Evolutionary conservation across 2,329 filamentous ascomycete genomes (phyloP).

Genomic region (Cladosporium sp.): DNA sequence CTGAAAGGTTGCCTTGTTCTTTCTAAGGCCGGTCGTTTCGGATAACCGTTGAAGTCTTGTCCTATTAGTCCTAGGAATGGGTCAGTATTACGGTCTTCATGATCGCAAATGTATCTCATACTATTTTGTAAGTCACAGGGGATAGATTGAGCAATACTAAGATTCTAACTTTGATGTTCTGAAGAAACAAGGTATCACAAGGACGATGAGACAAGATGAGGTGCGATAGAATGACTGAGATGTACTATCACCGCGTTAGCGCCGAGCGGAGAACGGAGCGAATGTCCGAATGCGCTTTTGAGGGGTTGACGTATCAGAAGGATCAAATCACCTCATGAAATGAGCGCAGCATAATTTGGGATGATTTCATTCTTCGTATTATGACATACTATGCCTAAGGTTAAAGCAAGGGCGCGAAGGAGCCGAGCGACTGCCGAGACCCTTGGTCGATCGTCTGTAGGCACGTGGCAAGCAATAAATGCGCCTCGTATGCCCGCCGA

Average conservation of each 20-base stretch:
- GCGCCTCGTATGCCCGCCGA: neutral
- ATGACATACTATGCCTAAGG: neutral
- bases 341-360: neutral
- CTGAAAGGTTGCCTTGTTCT: neutral
- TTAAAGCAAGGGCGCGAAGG: neutral
- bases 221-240: slow-evolving; percentile 8
- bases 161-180: neutral
- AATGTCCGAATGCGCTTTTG: neutral
- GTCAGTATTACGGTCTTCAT: neutral
- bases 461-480: neutral
- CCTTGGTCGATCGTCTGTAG: neutral
- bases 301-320: neutral
- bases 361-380: neutral
- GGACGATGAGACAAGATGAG: slow-evolving; percentile 6
- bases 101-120: neutral
- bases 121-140: neutral
- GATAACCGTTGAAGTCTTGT: neutral
- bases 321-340: neutral
- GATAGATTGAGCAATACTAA: neutral
- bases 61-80: neutral
- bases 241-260: neutral
- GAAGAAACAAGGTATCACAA: neutral
- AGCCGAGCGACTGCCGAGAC: slow-evolving; percentile 1
- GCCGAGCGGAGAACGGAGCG: neutral
- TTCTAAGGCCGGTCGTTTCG: neutral